Evolutionary conservation across 1,284 basidiomycete genomes (phyloP).

Genomic region (Erythrobasidium hasegawianum): DNA sequence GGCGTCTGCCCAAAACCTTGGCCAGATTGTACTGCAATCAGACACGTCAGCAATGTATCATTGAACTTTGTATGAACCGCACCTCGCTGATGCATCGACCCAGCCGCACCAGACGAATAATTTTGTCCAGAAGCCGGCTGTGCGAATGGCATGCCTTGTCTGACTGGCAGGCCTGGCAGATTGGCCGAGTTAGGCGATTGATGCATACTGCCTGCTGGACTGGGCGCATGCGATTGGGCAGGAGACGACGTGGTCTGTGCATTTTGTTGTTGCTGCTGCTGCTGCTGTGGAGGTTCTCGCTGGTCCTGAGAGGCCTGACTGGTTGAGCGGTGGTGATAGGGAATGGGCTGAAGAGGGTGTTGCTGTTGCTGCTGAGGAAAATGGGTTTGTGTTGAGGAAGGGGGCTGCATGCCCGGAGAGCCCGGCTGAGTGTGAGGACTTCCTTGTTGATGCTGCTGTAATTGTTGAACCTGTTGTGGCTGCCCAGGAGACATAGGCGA

Average conservation of each 20-base stretch:
- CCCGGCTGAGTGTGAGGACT: not conserved
- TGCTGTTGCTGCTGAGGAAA: constrained; percentile 8
- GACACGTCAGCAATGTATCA: not conserved
- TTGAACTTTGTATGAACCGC: not conserved
- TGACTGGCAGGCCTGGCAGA: not conserved
- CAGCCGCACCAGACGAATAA: constrained; percentile 8
- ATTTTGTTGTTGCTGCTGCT: constrained; percentile 14
- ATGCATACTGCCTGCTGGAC: constrained; percentile 15
- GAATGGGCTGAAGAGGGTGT: not conserved
- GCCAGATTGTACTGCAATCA: not conserved
- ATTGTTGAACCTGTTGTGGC: not conserved
- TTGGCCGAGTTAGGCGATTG: constrained; percentile 10
- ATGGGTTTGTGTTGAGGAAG: not conserved
- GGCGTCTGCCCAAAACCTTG: not conserved
- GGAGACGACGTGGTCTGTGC: constrained; percentile 1
- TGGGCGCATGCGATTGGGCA: not conserved
- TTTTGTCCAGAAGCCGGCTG: not conserved
- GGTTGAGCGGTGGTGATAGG: not conserved
- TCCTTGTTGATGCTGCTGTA: constrained; percentile 9
- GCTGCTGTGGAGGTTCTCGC: not conserved
- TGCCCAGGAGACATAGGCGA: constrained; percentile 6
- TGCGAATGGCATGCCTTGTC: not conserved
- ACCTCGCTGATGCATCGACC: not conserved
- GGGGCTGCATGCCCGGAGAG: not conserved
- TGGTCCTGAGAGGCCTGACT: not conserved